Evolutionary conservation across 306 rosid species (phyloP), one percentile per base, ranked within the genome.

Genomic region (Crataegus laevigata): DNA sequence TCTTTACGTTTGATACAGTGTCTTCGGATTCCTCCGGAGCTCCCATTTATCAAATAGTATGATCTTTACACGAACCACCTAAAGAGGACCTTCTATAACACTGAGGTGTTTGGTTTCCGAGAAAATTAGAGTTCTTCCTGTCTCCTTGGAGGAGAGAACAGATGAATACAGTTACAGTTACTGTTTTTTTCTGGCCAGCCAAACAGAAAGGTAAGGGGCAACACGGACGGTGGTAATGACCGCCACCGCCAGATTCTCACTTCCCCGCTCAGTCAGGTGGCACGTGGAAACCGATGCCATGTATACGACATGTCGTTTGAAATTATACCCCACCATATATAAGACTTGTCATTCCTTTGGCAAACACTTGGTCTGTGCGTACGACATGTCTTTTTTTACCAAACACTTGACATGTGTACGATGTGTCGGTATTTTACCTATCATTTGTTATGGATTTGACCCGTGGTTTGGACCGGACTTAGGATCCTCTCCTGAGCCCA

Each of bases 11-110:
- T 12, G 69, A 40, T 51, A 73, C 69, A 9, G 22, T 4, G 40
- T 73, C 69, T 60, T 73, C 69, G 6, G 77, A 42, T 38, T 58
- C 40, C 67, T 72, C 76, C 67, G 8, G 69, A 73, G 69, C 45
- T 60, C 28, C 77, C 77, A 73, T 73, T 50, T 25, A 40, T n/a
- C 64, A 51, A 50, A 66, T 32, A 2, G 51, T 36, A 11, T n/a
- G 43, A 18, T 28, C 61, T 69, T 18, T 19, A 30, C 47, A 21
- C 21, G 45, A 34, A 38, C 52, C 51, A 52, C 14, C 45, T n/a
- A 71, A 70, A 11, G 21, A 11, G 19, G 19, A 57, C 8, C 22
- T 72, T n/a, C 28, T 54, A 57, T 36, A 8, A 58, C 8, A 24
- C 14, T 72, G 24, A 32, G 18, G 75, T 18, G 66, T 19, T 73